Percentiles rank a stretch among this genome's conserved stretches.
Evolutionary conservation across 768 basidiomycete species (phyloP).

Genomic region (Kwoniella dejecticola): DNA sequence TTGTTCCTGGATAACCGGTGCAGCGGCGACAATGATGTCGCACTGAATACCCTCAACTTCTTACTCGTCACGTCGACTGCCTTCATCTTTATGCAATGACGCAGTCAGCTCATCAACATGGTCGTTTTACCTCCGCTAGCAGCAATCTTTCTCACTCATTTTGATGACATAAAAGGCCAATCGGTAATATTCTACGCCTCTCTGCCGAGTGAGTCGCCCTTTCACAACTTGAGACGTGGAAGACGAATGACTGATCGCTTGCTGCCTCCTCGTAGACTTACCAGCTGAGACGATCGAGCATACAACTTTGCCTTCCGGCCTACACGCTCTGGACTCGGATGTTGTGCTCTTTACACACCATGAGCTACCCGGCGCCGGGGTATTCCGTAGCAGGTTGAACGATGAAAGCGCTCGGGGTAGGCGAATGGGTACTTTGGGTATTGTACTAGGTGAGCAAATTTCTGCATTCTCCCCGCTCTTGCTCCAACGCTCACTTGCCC

Average conservation of each 20-base stretch:
- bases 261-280: conserved; percentile 9
- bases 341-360: conserved; percentile 40
- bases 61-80: not conserved
- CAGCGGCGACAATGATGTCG: no score
- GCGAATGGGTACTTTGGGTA: conserved; percentile 51
- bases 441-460: conserved; percentile 36
- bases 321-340: conserved; percentile 45
- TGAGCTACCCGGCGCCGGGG: conserved; percentile 20
- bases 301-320: conserved; percentile 46
- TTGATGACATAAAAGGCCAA: conserved; percentile 55
- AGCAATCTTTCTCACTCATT: conserved; percentile 50
- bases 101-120: no score
- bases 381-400: conserved; percentile 42
- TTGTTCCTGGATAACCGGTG: no score
- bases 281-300: conserved; percentile 40
- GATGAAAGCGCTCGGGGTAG: conserved; percentile 41
- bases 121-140: conserved; percentile 32
- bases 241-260: no score
- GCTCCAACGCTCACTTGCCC: not conserved
- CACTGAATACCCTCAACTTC: not conserved
- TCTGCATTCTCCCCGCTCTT: not conserved
- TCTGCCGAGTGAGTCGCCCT: conserved; percentile 8
- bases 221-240: no score
- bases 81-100: not conserved
- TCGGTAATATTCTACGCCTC: conserved; percentile 40